phyloP scores from a whole-genome alignment of 805 yeast species.

The Yamadazyma olivae region DNA sequence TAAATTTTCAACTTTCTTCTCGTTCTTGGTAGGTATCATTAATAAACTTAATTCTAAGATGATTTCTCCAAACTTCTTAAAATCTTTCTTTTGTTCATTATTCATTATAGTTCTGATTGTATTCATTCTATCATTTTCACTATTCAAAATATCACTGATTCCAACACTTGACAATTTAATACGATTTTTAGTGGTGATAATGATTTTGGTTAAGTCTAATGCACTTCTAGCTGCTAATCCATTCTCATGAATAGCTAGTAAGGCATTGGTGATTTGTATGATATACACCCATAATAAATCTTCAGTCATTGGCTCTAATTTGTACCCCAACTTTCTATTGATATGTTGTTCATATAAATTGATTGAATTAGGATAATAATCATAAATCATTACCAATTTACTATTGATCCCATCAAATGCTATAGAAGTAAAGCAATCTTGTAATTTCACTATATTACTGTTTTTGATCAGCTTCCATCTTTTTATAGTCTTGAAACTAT shows the following conservation, averaged over 20 bases:
- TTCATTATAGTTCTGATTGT: slow-evolving; percentile 5
- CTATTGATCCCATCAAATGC: slow-evolving; percentile 69
- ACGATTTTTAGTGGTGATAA: slow-evolving; percentile 70
- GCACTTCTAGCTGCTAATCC: slow-evolving; percentile 60
- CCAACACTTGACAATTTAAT: slow-evolving; percentile 72
- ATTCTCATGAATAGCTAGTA: slow-evolving; percentile 62
- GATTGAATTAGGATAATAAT: slow-evolving; percentile 74
- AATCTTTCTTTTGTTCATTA: slow-evolving; percentile 52
- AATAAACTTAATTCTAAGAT: slow-evolving; percentile 52
- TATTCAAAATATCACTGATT: slow-evolving; percentile 60
- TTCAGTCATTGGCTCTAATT: slow-evolving; percentile 56
- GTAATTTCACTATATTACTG: slow-evolving; percentile 62
- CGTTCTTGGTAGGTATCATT: slow-evolving; percentile 21
- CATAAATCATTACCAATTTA: slow-evolving; percentile 75
- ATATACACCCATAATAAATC: slow-evolving; percentile 71
- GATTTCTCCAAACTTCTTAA: slow-evolving; percentile 55
- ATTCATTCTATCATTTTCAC: slow-evolving; percentile 19
- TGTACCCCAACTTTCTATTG: slow-evolving; percentile 37
- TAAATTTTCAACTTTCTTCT: slow-evolving; percentile 4
- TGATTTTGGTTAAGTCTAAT: slow-evolving; percentile 63
- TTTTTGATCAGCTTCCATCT: slow-evolving; percentile 58
- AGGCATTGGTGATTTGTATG: slow-evolving; percentile 70
- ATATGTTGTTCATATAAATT: slow-evolving; percentile 72
- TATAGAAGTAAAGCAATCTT: slow-evolving; percentile 83
- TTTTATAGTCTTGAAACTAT: slow-evolving; percentile 60